Base-by-base conservation (phyloP, 2,329 filamentous ascomycete genomes). In the Cercospora canescens region DNA sequence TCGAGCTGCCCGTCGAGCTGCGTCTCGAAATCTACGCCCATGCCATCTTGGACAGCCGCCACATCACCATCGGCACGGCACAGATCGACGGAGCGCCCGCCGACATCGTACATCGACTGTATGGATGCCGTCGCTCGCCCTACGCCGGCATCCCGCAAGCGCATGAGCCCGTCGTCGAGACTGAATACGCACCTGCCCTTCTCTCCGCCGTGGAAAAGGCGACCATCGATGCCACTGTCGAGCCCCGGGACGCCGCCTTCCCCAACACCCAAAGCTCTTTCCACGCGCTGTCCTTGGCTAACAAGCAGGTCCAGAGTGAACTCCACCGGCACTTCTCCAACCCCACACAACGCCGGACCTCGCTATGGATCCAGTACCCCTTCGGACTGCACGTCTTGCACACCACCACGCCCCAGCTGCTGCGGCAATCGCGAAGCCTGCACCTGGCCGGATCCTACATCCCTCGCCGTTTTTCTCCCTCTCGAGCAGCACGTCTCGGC, bases 21-120 rank as follows among this genome's bases (percentile, higher is more conserved):
- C 76, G 80, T 52, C 79, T 81, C 39, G 72, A 76, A 16, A 80
- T 82, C 58, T 82, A 81, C 73, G 74, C 77, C 35, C 77, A 77
- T 64, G 76, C 78, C 18, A 73, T 81, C 26, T 71, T 75, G 63
- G 77, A 79, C 62, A 67, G 72, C 34, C 72, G 76, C 30, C 68
- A 70, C 16, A 75, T 81, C 34, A 81, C 80, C 16, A 76, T 82
- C n/a, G 75, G 77, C 55, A 78, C 75, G 21, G 78, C 77, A 30
- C 72, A 76, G 60, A 67, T 78, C 28, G 74, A 73, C 18, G 75
- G 76, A 63, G 69, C 72, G 7, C 70, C 73, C 56, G 67, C 71
- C 18, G 75, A 79, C 30, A 60, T 76, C n/a, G 61, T 76, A 18
- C 67, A 77, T 64, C 67, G 74, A 39, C 71, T 72, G 12, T 73